These are phyloP conservation scores for Trichosphaerium sp. DNA, from an alignment of 78 protist species.

Conservation along the genomic window DNA sequence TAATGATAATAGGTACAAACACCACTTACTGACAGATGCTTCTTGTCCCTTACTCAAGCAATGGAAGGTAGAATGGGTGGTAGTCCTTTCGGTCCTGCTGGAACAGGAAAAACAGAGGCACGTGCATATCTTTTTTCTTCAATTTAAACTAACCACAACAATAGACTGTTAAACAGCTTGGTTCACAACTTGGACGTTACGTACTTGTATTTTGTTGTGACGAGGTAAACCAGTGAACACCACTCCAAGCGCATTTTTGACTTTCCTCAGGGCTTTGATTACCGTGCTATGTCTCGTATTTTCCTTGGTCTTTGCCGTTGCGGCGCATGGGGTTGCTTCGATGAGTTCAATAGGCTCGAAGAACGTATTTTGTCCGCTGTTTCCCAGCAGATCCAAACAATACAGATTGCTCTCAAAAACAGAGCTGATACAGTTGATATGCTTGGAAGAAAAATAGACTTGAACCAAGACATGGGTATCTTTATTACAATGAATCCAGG, in stretches of 20 bases:
- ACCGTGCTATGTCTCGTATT: conserved; percentile 92
- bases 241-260: too few relatives aligned
- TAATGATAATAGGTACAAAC: conserved; percentile 60
- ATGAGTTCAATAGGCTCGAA: conserved; percentile 98
- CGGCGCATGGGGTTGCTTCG: conserved; percentile 99
- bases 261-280: conserved; percentile 90
- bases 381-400: conserved; percentile 94
- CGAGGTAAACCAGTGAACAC: too few relatives aligned
- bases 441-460: conserved; percentile 26
- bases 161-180: conserved; percentile 89
- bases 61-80: conserved; percentile 88
- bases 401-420: conserved; percentile 76
- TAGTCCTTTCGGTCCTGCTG: conserved; percentile 96
- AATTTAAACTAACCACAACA: too few relatives aligned
- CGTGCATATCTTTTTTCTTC: too few relatives aligned
- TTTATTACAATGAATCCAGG: conserved; percentile 99
- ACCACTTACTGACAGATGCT: conserved; percentile 84
- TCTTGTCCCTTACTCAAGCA: conserved; percentile 88
- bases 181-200: conserved; percentile 77
- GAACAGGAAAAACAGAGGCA: conserved; percentile 99
- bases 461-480: conserved; percentile 75
- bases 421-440: conserved; percentile 48
- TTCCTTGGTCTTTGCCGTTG: conserved; percentile 93
- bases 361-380: conserved; percentile 97
- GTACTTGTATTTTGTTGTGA: conserved; percentile 95